Evolutionary conservation across 139 green algal species (phyloP), one percentile per base, ranked within the genome.

Genomic region (Zygnema cylindricum): DNA sequence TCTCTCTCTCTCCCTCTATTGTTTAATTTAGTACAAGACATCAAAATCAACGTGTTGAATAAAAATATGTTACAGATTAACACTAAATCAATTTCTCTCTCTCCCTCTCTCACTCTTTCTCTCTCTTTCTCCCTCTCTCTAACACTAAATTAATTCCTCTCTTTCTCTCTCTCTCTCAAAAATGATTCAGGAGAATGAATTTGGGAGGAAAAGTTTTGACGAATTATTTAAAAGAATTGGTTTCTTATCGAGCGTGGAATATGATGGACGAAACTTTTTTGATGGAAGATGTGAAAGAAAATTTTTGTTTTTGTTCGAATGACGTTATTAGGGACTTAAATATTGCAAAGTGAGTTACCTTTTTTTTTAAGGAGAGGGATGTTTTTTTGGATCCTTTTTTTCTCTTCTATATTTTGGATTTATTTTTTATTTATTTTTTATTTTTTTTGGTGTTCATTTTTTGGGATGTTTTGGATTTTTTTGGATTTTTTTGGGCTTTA

Each of bases 201-300:
- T 71, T 99, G n/a, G 97, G 97, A 0, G 97, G 97, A 91, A 99
- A 98, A 92, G 94, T 94, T n/a, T 93, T 99, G 71, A 99, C 97
- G 30, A 99, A 99, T 92, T 96, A 96, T 85, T 92, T 99, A 43
- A 99, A 98, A 86, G 97, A 99, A 93, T 78, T 98, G 7, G 95
- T 99, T 23, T 97, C 94, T 7, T 98, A 96, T 94, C 93, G 89
- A 0, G 43, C 86, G 36, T 93, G 98, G 23, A 98, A 99, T 91
- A 96, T 99, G 94, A 98, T 97, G 94, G 97, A 98, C 32, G 97
- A 99, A 87, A 93, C 93, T 0, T 96, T 95, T 86, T 88, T 99
- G 32, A 94, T 99, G 85, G 97, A 99, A 86, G 79, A 93, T 54
- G 95, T 99, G 75, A 99, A 99, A 89, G 94, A 99, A 40, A 81